Conservation (phyloP, 176 grass and related monocot species). For the Olyra latifolia region DNA sequence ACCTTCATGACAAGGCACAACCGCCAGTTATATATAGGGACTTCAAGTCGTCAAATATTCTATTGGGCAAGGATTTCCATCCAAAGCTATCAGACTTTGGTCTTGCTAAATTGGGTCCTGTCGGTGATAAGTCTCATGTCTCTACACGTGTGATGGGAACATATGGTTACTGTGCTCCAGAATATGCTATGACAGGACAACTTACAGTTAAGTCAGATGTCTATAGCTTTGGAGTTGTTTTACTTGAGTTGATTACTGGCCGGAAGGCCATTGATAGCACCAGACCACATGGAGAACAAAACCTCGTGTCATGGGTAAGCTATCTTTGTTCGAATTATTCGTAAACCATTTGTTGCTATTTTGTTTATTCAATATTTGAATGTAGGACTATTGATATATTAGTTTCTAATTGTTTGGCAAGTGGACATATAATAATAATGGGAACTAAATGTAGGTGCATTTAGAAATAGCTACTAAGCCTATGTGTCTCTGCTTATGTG, state of each 20-base stretch:
- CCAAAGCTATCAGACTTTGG: slow-evolving; percentile 94
- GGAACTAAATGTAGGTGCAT: background rate
- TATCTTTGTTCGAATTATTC: slow-evolving; percentile 33
- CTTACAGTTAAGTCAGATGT: slow-evolving; percentile 83
- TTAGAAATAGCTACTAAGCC: background rate
- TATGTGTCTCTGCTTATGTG: background rate
- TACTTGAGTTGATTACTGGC: slow-evolving; percentile 91
- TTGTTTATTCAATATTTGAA: background rate
- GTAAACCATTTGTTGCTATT: slow-evolving; percentile 1
- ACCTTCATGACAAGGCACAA: slow-evolving; percentile 78
- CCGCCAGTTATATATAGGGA: slow-evolving; percentile 95
- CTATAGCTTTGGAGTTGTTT: slow-evolving; percentile 87
- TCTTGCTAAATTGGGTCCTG: slow-evolving; percentile 88
- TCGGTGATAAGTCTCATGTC: slow-evolving; percentile 94
- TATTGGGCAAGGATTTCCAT: slow-evolving; percentile 69
- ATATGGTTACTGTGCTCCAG: slow-evolving; percentile 89
- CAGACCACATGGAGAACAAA: slow-evolving; percentile 59
- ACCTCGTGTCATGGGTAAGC: slow-evolving; percentile 89
- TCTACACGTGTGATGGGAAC: slow-evolving; percentile 98
- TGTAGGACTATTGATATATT: background rate
- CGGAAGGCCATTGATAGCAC: slow-evolving; percentile 69
- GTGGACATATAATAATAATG: slow-evolving; percentile 1
- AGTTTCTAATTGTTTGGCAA: slow-evolving; percentile 20
- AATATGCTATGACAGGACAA: slow-evolving; percentile 95
- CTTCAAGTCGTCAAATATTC: slow-evolving; percentile 95